A percentile compares a stretch with the other conserved stretches of the same genome.
Evolutionary conservation across 805 yeast species (phyloP).

Genomic region (Kregervanrija delftensis): DNA sequence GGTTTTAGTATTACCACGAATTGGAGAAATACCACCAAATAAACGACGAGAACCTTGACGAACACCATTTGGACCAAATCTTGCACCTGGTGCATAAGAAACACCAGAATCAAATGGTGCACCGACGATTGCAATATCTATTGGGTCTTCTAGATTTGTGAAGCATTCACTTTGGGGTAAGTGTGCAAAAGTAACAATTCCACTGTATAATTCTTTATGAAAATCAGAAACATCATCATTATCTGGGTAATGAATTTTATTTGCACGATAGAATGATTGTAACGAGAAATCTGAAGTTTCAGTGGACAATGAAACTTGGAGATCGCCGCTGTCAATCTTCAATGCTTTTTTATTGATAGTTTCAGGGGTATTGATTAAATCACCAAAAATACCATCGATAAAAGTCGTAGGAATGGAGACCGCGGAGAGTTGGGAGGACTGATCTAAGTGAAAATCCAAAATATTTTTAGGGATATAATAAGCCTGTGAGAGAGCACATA

Average conservation of each 20-base stretch:
- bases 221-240: slow-evolving; percentile 32
- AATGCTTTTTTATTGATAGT: slow-evolving; percentile 5
- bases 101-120: slow-evolving; percentile 57
- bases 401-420: slow-evolving; percentile 6
- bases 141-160: slow-evolving; percentile 31
- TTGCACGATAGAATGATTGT: slow-evolving; percentile 12
- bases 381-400: slow-evolving; percentile 22
- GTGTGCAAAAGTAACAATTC: slow-evolving; percentile 50
- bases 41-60: slow-evolving; percentile 37
- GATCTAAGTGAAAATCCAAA: too few relatives aligned
- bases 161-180: slow-evolving; percentile 43
- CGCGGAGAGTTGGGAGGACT: too few relatives aligned
- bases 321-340: slow-evolving; percentile 8
- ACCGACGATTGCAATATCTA: slow-evolving; percentile 51
- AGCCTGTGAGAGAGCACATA: too few relatives aligned
- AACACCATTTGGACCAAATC: slow-evolving; percentile 52
- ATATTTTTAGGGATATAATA: too few relatives aligned
- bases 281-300: neutral
- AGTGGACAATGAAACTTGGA: neutral
- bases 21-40: slow-evolving; percentile 35
- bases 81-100: slow-evolving; percentile 49
- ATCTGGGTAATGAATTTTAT: slow-evolving; percentile 25
- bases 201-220: slow-evolving; percentile 32
- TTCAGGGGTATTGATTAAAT: slow-evolving; percentile 11
- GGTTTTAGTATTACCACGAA: slow-evolving; percentile 28